Base-by-base conservation (phyloP, 805 yeast genomes). In the Candida qinlingensis region DNA sequence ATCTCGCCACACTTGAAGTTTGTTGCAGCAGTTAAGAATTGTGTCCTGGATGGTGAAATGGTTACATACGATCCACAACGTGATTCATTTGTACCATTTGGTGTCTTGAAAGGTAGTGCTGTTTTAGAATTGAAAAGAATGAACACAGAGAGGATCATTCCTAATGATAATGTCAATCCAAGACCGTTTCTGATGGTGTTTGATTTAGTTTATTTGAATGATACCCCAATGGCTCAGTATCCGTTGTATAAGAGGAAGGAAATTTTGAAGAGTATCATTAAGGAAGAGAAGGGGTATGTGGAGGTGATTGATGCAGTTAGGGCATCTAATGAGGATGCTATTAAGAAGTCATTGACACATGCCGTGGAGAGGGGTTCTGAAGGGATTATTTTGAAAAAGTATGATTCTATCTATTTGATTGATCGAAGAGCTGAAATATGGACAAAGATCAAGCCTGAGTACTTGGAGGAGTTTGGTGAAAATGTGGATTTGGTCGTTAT, bases 371-470 rank as follows among this genome's bases (percentile, higher is more conserved):
- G 70, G 37, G 75, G 85, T 44, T 77, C 88, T 25, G 99, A 92
- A 64, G 99, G 99, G 0, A 68, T 92, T 7, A 79, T 92, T 47
- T 65, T 92, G 37, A 92, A 92, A 61, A 75, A 81, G 53, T 76
- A 81, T 1, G 63, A 68, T 10, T 73, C 85, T 2, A 67, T 62
- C 12, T 92, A 92, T 62, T 61, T 67, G 3, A 73, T 86, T 12
- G 87, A 80, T n/a, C 76, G 74, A 34, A 68, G 89, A 44, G 73
- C 74, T 39, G 77, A 75, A 13, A 67, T 74, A n/a, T 92, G 97
- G 96, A 70, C 89, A 12, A 92, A 92, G 60, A 77, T 92, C 2
- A 92, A 92, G 63, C 98, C 98, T 0, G 97, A 91, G 56, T 91
- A 90, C 60, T 69, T 90, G 46, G 85, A 81, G 47, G 88, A 85